A percentile compares a stretch with the other conserved stretches of the same genome.
Conservation (phyloP, 208 protist species). For the Leishmania mexicana region DNA sequence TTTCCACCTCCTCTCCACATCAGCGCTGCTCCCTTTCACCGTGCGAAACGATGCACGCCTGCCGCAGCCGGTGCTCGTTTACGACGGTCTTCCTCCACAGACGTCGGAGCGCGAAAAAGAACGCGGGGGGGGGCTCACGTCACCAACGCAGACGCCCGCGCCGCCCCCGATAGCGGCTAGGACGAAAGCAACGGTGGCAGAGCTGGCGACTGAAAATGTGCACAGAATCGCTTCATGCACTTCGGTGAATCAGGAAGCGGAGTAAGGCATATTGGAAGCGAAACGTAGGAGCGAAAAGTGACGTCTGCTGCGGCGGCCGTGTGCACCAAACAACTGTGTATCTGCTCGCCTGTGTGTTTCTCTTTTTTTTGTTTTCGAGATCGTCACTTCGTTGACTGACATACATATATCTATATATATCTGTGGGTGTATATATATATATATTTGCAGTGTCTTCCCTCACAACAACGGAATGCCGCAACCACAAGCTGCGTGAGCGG, state of each 20-base stretch:
- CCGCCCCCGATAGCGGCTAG: background rate
- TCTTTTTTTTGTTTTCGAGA: background rate
- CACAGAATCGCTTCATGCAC: constrained; percentile 33
- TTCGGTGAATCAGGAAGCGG: constrained; percentile 10
- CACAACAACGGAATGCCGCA: background rate
- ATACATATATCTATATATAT: too few relatives aligned
- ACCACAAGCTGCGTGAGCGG: background rate
- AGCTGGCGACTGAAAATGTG: constrained; percentile 36
- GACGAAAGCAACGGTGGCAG: constrained; percentile 7
- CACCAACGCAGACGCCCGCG: background rate
- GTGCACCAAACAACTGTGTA: background rate
- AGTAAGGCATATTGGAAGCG: background rate
- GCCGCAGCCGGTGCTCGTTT: constrained; percentile 32
- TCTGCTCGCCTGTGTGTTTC: background rate
- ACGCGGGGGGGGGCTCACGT: background rate
- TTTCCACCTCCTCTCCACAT: constrained; percentile 52
- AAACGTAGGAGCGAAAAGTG: background rate
- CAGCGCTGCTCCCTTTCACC: constrained; percentile 45
- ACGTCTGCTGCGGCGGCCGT: background rate
- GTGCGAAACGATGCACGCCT: constrained; percentile 58
- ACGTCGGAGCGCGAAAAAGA: background rate
- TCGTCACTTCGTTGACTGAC: too few relatives aligned
- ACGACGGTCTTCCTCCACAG: constrained; percentile 16
- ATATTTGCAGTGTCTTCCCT: background rate
- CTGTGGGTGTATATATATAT: too few relatives aligned